Evolutionary conservation across 129 eudicot genomes (phyloP), one percentile per base, ranked within the genome.

Genomic region (Scalesia atractyloides): DNA sequence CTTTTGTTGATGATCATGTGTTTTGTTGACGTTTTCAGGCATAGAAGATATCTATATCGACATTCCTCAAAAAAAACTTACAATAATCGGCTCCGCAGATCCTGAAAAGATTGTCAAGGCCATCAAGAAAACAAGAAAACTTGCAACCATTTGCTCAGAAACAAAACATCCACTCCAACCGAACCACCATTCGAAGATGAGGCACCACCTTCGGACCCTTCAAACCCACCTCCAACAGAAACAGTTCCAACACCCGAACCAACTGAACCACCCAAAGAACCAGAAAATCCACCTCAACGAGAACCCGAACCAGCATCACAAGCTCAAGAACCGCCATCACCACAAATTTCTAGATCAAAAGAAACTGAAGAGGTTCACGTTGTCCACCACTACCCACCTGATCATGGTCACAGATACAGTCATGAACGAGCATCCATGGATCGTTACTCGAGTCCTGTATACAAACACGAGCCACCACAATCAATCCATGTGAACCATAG

Each of bases 111-210:
- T 87, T 67, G 85, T 84, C 26, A 85, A 82, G 67, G 94, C 94
- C 52, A 76, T 90, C 49, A 87, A 86, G 71, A 90, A 87, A 73
- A 79, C 89, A 10, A 85, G 89, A 39, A 90, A 93, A 84, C 70
- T 66, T 16, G 96, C 96, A 62, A 74, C 86, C 53, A 86, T 94
- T 58, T 88, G 89, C 78, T 81, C 83, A 36, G 88, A 87, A 36
- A 2, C 69, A 26, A 84, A 87, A 69, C 64, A 63, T 24, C 78
- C 14, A 72, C 67, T 16, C 76, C 85, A 44, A 49, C 75, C 11
- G 81, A 84, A 41, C 73, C 82, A 68, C 70, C 73, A n/a, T 66
- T 81, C 8, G 80, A 70, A 39, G 84, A 78, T 9, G 84, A 51
- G 39, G 69, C 79, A 57, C 82, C 91, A 20, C 79, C 78, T 15